A percentile compares a stretch with the other conserved stretches of the same genome.
phyloP scores from a whole-genome alignment of 495 filamentous ascomycete genomes.

The Penicillium manginii region DNA sequence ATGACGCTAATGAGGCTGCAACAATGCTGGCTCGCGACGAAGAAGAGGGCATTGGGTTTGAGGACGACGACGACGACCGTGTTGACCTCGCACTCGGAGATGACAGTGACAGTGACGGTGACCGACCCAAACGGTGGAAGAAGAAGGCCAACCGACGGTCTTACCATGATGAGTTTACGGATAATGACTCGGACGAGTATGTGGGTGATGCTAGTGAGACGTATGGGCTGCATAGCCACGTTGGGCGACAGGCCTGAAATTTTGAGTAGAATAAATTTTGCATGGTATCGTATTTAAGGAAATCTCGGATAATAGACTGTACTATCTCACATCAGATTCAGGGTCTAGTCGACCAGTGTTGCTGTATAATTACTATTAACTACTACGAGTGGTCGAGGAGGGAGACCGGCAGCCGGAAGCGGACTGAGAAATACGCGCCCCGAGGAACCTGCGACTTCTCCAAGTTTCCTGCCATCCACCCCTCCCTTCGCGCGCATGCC shows the following conservation, averaged over 20 bases:
- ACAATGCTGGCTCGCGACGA: constrained; percentile 51
- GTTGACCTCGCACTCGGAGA: constrained; percentile 47
- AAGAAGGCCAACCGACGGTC: constrained; percentile 27
- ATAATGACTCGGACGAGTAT: constrained; percentile 55
- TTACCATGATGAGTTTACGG: constrained; percentile 59
- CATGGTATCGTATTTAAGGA: neutral
- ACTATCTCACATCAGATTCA: too few species aligned
- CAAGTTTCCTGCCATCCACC: constrained; percentile 18
- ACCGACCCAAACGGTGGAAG: constrained; percentile 20
- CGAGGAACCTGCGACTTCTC: constrained; percentile 26
- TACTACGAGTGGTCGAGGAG: too few species aligned
- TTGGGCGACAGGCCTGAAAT: constrained; percentile 23
- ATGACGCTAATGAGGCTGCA: constrained; percentile 46
- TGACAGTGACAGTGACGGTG: constrained; percentile 35
- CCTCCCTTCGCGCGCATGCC: constrained; percentile 13
- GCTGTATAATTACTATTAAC: too few species aligned
- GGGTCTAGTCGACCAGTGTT: too few species aligned
- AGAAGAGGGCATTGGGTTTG: constrained; percentile 53
- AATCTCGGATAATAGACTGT: neutral
- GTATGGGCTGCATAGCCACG: constrained; percentile 53
- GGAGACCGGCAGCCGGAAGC: constrained; percentile 7
- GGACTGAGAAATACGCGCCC: constrained; percentile 37
- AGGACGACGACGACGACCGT: constrained; percentile 47
- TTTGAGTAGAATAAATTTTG: constrained; percentile 1
- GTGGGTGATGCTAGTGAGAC: constrained; percentile 47